These are phyloP conservation scores for Dentipellis sp. DNA, from an alignment of 768 basidiomycete genomes.

Conservation along the genomic window DNA sequence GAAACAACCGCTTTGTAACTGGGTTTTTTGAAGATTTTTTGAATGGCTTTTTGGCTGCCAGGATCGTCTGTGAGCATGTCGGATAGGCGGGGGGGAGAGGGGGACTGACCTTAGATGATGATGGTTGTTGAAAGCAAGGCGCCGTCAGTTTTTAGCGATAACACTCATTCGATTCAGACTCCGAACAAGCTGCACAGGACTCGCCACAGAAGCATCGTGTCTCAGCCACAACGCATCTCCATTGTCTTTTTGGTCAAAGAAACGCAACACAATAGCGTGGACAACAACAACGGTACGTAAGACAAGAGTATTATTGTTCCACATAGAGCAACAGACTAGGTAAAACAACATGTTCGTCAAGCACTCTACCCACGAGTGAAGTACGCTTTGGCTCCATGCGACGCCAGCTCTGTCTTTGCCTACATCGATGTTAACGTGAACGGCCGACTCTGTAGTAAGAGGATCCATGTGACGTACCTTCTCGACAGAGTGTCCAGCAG, in stretches of 20 bases:
- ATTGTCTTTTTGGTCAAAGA: too few species aligned
- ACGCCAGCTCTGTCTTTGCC: conserved; percentile 79
- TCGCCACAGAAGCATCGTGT: not conserved
- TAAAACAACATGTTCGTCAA: conserved; percentile 5
- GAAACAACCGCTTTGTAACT: conserved; percentile 68
- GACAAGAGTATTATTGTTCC: not conserved
- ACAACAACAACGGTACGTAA: too few species aligned
- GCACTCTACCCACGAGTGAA: conserved; percentile 67
- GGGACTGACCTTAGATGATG: conserved; percentile 52
- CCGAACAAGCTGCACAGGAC: conserved; percentile 20
- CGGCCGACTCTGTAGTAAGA: conserved; percentile 1
- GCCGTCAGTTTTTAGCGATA: conserved; percentile 15
- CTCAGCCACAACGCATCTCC: too few species aligned
- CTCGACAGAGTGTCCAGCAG: conserved; percentile 82
- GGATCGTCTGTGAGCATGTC: conserved; percentile 6
- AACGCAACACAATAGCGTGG: too few species aligned
- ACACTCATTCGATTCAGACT: conserved; percentile 25
- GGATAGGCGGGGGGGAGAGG: conserved; percentile 2
- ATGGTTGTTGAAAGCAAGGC: conserved; percentile 45
- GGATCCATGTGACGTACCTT: conserved; percentile 41
- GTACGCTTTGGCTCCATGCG: conserved; percentile 81
- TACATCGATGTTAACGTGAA: conserved; percentile 21
- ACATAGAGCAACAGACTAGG: not conserved
- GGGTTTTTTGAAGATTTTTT: conserved; percentile 61
- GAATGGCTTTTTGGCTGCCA: conserved; percentile 33